Evolutionary conservation across 495 filamentous ascomycete genomes (phyloP), one percentile per base, ranked within the genome.

Genomic region (Daldinia caldariorum): DNA sequence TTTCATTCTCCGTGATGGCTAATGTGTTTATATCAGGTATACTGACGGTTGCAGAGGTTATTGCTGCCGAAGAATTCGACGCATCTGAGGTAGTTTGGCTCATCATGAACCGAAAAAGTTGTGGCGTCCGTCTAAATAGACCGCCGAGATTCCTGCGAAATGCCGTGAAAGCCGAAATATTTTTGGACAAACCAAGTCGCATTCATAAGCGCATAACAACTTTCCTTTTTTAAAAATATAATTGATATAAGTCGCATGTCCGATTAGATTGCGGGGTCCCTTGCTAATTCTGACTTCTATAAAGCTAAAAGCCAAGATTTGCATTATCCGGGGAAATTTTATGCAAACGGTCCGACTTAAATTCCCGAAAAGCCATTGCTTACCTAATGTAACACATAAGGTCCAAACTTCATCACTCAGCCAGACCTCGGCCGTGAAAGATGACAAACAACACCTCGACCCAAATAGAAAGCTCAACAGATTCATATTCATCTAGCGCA

Each of bases 81-180:
- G 51, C 47, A 20, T 74, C 62, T 38, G 26, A 26, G 3, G 34
- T 41, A 43, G 64, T 53, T 47, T 73, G 58, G 32, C 32, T 71
- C 71, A 75, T 76, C 32, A 63, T 67, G 39, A 61, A 67, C 53
- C 58, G 38, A 59, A 37, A 29, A 38, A 63, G 38, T 43, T 34
- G 59, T 3, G 20, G 37, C 80, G n/a, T 16, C 18, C 32, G 34
- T n/a, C 34, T 37, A 20, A 7, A 7, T 9, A 22, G 34, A 6
- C 18, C 22, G 8, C 14, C 31, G 8, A 56, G 32, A n/a, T 22
- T 13, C 31, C 31, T 13, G 12, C 16, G 18, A 16, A 35, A 10
- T n/a, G 5, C 35, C 3, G 20, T n/a, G n/a, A n/a, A 38, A 81
- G 77, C 47, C 26, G n/a, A 35, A 34, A 10, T 26, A 53, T 32